phyloP scores from a whole-genome alignment of 2,329 filamentous ascomycete genomes.

The Sporothrix euskadiensis region DNA sequence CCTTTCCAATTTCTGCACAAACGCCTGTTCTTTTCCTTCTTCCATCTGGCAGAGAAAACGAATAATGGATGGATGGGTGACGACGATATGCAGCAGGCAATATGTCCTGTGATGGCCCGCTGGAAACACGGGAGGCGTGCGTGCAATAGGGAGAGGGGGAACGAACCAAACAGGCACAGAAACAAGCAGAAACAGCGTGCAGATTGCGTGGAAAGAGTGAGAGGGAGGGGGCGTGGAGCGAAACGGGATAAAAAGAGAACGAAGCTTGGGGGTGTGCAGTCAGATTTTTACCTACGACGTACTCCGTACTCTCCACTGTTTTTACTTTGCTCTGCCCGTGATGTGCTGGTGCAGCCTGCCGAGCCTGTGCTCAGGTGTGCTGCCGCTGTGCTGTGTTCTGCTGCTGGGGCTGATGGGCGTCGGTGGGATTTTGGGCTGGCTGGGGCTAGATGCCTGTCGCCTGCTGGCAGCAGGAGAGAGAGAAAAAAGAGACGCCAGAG shows the following conservation, averaged over 20 bases:
- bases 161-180: neutral
- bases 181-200: neutral
- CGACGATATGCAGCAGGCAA: neutral
- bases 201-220: neutral
- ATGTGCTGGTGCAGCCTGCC: constrained; percentile 3
- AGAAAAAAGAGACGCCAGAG: neutral
- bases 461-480: neutral
- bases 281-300: no score
- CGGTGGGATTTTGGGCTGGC: neutral
- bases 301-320: no score
- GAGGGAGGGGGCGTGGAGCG: neutral
- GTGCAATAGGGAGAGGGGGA: neutral
- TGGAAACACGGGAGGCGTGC: constrained; percentile 9
- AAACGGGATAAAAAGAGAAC: neutral
- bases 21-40: no score
- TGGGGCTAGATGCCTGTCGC: neutral
- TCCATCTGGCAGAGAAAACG: neutral
- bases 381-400: constrained; percentile 19
- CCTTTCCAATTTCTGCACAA: neutral
- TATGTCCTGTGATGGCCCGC: neutral
- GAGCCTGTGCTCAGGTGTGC: constrained; percentile 22
- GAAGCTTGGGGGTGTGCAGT: neutral
- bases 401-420: neutral
- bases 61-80: neutral
- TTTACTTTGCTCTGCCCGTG: neutral